phyloP scores from a whole-genome alignment of 2,329 filamentous ascomycete species.

The Beauveria australis region DNA sequence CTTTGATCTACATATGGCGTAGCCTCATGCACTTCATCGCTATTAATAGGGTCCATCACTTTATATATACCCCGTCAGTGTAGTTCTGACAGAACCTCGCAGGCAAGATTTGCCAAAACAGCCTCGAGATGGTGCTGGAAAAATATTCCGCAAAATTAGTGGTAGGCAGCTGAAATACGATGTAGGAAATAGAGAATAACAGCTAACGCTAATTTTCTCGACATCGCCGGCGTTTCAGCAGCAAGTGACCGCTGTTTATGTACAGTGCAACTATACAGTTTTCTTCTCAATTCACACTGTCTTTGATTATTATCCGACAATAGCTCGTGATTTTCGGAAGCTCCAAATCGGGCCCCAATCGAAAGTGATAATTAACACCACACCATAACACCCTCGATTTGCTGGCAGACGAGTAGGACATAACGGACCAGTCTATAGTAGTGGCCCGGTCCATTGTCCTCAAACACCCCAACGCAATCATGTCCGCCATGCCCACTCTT shows the following conservation, averaged over 20 bases:
- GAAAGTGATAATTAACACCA: not conserved
- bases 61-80: not conserved
- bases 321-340: slow-evolving; percentile 3
- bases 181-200: no score
- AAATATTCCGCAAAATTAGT: no score
- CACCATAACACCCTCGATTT: not conserved
- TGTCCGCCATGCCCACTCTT: slow-evolving; percentile 1
- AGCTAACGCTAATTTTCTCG: no score
- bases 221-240: not conserved
- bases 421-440: not conserved
- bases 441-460: not conserved
- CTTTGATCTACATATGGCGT: not conserved
- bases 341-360: not conserved
- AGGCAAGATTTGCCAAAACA: no score
- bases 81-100: no score
- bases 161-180: no score
- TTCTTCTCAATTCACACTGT: not conserved
- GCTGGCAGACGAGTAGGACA: not conserved
- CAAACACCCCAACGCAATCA: not conserved
- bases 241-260: not conserved
- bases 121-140: no score
- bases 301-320: not conserved
- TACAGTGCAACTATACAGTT: not conserved
- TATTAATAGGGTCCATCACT: not conserved
- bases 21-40: not conserved